Percentiles rank a stretch among this genome's conserved stretches.
Evolutionary conservation across 805 yeast species (phyloP).

Genomic region (Cyberlindnera mrakii): DNA sequence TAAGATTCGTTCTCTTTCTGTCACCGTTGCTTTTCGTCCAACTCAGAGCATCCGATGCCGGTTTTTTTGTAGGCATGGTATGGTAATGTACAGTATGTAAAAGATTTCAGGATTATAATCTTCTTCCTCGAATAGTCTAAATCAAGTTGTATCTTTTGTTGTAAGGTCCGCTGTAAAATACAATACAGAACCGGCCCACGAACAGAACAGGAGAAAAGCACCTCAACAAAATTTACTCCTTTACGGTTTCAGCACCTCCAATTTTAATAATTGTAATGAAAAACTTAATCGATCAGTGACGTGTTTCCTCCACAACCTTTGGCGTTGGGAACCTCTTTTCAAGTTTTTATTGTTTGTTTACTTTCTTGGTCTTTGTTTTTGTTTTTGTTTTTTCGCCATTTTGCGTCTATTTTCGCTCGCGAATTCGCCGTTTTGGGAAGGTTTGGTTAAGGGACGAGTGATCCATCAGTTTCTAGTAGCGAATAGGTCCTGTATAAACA

Average conservation of each 20-base stretch:
- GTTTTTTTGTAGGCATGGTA: constrained; percentile 2
- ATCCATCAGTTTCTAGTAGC: neutral
- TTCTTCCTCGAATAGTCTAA: no score
- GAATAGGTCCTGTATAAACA: no score
- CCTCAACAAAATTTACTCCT: no score
- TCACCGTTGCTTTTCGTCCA: constrained; percentile 3
- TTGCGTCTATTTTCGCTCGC: constrained; percentile 1
- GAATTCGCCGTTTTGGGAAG: neutral
- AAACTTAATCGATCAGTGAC: no score
- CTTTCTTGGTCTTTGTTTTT: constrained; percentile 1
- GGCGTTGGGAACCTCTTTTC: neutral
- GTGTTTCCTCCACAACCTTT: no score
- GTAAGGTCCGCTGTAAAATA: no score
- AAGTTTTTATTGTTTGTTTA: constrained; percentile 2
- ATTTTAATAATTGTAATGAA: no score
- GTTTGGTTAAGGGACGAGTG: neutral
- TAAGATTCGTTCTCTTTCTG: constrained; percentile 17
- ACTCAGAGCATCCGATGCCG: neutral
- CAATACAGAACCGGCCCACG: no score
- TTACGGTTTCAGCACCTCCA: no score
- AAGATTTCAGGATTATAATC: no score
- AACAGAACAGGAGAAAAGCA: no score
- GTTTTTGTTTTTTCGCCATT: constrained; percentile 1
- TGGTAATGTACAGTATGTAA: neutral
- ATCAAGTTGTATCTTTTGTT: no score